phyloP scores from a whole-genome alignment of 108 stramenopile species.

The Nannochloropsis salina region DNA sequence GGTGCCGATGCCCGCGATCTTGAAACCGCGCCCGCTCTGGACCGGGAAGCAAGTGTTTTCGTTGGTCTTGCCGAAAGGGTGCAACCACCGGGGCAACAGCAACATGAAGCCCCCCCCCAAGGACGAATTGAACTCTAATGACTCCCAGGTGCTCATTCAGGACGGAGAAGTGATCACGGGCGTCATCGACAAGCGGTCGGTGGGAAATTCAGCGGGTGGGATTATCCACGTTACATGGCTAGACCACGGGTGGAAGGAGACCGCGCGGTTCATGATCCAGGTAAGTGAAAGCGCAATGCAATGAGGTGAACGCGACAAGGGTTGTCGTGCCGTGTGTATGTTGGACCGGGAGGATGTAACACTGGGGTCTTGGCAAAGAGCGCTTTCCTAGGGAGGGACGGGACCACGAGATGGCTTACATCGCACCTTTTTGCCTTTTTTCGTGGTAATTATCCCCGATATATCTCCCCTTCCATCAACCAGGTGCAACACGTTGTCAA shows the following conservation, averaged over 20 bases:
- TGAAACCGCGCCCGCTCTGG: constrained; percentile 92
- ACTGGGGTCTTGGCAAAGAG: neutral
- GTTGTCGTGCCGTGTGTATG: neutral
- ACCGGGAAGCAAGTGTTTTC: constrained; percentile 96
- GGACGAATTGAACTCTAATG: constrained; percentile 69
- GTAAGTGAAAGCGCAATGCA: neutral
- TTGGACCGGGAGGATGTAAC: neutral
- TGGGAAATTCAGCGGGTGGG: constrained; percentile 88
- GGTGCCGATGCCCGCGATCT: constrained; percentile 87
- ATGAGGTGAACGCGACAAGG: too few species aligned
- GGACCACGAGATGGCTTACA: too few species aligned
- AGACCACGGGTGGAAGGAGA: constrained; percentile 85
- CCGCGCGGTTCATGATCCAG: constrained; percentile 86
- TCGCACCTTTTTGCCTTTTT: too few species aligned
- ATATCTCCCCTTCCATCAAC: neutral
- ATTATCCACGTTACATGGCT: constrained; percentile 94
- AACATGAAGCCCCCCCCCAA: constrained; percentile 12
- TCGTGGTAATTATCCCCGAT: neutral
- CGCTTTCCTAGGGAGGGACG: too few species aligned
- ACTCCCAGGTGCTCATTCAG: constrained; percentile 77
- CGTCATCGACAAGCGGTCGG: constrained; percentile 91
- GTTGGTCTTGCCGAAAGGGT: constrained; percentile 71
- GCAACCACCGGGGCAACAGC: constrained; percentile 8
- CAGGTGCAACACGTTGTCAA: constrained; percentile 89
- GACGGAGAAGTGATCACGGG: constrained; percentile 88